Percentiles rank a stretch among this genome's conserved stretches.
Evolutionary conservation across 2,329 filamentous ascomycete species (phyloP).

Genomic region (Endoconidiophora polonica): DNA sequence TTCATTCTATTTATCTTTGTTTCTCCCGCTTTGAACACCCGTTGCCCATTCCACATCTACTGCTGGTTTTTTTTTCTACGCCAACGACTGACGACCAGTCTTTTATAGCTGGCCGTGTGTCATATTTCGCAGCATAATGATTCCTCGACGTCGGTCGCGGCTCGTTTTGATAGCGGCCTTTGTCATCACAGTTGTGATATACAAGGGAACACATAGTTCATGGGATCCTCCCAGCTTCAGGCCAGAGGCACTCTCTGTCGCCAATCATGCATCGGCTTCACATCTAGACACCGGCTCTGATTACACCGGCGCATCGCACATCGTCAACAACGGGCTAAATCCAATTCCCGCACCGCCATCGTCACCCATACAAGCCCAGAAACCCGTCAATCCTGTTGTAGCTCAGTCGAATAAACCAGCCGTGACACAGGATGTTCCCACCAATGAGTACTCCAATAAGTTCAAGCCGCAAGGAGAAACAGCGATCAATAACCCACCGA

Average conservation of each 20-base stretch:
- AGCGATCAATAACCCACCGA: no score
- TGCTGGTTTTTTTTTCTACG: no score
- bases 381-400: not conserved
- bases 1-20: no score
- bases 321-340: not conserved
- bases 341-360: conserved; percentile 3
- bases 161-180: conserved; percentile 40
- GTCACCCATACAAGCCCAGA: not conserved
- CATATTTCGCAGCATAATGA: conserved; percentile 1
- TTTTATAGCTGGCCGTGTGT: no score
- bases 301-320: not conserved
- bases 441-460: no score
- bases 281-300: not conserved
- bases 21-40: no score
- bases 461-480: not conserved
- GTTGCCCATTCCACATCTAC: no score
- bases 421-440: not conserved
- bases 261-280: conserved; percentile 1
- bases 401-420: not conserved
- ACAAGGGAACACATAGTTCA: conserved; percentile 30
- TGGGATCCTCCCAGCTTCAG: conserved; percentile 9
- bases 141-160: conserved; percentile 43
- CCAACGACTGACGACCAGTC: no score
- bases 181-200: conserved; percentile 37
- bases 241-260: not conserved